phyloP scores from a whole-genome alignment of 2,329 filamentous ascomycete genomes.

The Aspergillus ustus region DNA sequence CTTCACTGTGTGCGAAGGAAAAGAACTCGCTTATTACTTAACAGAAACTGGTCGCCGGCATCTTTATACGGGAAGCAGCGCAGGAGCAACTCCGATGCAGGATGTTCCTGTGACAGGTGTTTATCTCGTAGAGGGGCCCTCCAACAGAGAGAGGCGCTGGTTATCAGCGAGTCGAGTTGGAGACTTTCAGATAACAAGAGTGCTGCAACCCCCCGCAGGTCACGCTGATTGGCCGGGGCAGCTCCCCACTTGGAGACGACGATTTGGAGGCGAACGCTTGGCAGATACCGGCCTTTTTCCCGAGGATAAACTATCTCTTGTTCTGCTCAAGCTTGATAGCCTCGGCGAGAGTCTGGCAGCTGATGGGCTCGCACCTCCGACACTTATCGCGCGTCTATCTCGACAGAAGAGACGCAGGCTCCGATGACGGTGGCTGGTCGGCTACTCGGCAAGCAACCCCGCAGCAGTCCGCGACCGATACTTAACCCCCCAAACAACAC shows the following conservation, averaged over 20 bases:
- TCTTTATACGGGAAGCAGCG: neutral
- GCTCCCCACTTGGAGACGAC: neutral
- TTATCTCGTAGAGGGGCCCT: neutral
- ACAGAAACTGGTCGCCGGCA: neutral
- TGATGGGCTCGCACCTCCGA: slow-evolving; percentile 1
- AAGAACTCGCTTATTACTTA: neutral
- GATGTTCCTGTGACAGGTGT: neutral
- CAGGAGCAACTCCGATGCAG: neutral
- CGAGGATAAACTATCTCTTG: neutral
- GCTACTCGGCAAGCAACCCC: neutral
- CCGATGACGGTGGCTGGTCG: neutral
- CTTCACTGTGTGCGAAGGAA: no score
- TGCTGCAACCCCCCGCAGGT: no score
- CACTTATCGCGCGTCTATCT: neutral
- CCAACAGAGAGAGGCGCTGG: neutral
- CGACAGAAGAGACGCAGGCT: neutral
- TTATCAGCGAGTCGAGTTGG: neutral
- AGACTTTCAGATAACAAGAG: neutral
- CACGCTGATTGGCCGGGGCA: neutral
- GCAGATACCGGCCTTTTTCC: neutral
- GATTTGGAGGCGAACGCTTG: no score
- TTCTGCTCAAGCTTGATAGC: neutral
- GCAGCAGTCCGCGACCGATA: neutral
- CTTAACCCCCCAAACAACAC: neutral
- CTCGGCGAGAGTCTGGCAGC: neutral